Evolutionary conservation across 83 land plant genomes (phyloP), one percentile per base, ranked within the genome.

Genomic region (Larix sibirica): DNA sequence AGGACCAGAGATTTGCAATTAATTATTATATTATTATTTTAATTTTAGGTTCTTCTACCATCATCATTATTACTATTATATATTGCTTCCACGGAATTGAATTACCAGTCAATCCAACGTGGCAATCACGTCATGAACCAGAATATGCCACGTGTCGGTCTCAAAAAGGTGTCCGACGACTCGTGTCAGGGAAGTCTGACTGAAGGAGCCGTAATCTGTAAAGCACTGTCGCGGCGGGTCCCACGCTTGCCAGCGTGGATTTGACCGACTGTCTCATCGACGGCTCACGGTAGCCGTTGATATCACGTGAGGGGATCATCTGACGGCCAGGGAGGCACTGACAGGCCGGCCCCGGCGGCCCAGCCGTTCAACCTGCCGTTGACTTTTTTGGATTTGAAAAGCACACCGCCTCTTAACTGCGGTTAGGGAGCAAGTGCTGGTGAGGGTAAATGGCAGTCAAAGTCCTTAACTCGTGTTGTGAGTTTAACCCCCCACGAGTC

Each of bases 151-250:
- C 76, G 76, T 71, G 76, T 47, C 54, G 0, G 54, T 13, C n/a
- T 12, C 2, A 1, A 65, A 0, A 64, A 26, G 24, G 10, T 4
- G 18, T 12, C 73, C 42, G 10, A 38, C 40, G 76, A 71, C 76
- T 40, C 76, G 54, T 71, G 76, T 71, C 54, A 71, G 76, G 76
- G 21, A 71, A 71, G 50, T 40, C 76, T 40, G 54, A 71, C 50
- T 71, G 16, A 38, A 33, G 47, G 20, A 40, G 76, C 23, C 76
- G n/a, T 3, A 71, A 0, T 50, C 24, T 40, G 76, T 71, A 71
- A 71, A 54, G 76, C 76, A 71, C 76, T 31, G 70, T 67, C 40
- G 38, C 38, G 1, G 54, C 54, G 76, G 76, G 54, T 6, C 76
- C 76, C 47, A 38, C 76, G 0, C 42, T 3, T 47, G 50, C 23